These are phyloP conservation scores for Fusarium tupiense DNA, from an alignment of 2,329 filamentous ascomycete species.

Conservation along the genomic window DNA sequence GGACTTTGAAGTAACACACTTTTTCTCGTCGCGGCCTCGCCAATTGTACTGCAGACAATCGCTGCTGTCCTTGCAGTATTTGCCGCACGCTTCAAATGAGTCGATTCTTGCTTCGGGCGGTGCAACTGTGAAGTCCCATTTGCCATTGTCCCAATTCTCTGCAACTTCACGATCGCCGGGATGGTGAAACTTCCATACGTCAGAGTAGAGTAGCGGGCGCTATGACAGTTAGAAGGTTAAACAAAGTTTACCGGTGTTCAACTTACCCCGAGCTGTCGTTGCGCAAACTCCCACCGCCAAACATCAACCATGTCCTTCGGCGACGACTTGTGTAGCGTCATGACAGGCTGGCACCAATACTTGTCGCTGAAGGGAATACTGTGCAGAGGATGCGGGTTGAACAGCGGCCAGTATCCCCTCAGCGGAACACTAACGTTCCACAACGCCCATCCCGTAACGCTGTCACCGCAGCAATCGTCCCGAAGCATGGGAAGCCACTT, in stretches of 20 bases:
- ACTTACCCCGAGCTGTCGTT: slow-evolving; percentile 47
- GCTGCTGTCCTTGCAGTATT: slow-evolving; percentile 40
- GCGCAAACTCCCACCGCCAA: slow-evolving; percentile 56
- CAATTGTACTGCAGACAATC: slow-evolving; percentile 47
- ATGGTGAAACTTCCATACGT: slow-evolving; percentile 51
- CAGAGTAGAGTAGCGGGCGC: slow-evolving; percentile 51
- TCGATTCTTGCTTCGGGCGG: slow-evolving; percentile 40
- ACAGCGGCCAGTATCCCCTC: slow-evolving; percentile 60
- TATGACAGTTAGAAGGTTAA: slow-evolving; percentile 20
- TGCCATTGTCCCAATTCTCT: slow-evolving; percentile 47
- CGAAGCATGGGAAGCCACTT: slow-evolving; percentile 54
- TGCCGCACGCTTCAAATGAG: slow-evolving; percentile 43
- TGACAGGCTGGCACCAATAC: slow-evolving; percentile 62
- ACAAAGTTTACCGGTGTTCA: not conserved
- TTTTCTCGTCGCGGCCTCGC: slow-evolving; percentile 45
- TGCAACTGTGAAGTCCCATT: slow-evolving; percentile 45
- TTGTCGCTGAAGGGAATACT: slow-evolving; percentile 56
- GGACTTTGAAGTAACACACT: slow-evolving; percentile 43
- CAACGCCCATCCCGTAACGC: slow-evolving; percentile 59
- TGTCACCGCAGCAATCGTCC: slow-evolving; percentile 63
- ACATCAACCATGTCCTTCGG: slow-evolving; percentile 59
- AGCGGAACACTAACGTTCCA: slow-evolving; percentile 55
- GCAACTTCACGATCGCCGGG: slow-evolving; percentile 38
- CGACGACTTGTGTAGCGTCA: slow-evolving; percentile 60
- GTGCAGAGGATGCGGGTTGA: slow-evolving; percentile 61